A percentile compares a stretch with the other conserved stretches of the same genome.
Evolutionary conservation across 306 rosid species (phyloP).

Genomic region (Dalbergia oliveri): DNA sequence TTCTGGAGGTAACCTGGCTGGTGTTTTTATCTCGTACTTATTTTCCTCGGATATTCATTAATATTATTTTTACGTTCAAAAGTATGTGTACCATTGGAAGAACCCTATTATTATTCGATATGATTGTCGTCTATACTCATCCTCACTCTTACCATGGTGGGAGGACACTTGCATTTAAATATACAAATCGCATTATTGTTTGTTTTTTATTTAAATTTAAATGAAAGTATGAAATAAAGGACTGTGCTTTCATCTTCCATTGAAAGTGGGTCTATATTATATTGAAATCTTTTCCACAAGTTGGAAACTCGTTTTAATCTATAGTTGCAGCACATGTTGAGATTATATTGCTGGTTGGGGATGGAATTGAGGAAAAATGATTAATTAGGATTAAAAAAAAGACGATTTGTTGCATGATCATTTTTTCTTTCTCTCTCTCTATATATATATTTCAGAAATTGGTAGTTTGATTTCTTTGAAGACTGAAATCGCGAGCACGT

Average conservation of each 20-base stretch:
- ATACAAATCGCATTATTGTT: neutral
- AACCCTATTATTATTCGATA: no score
- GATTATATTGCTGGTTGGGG: neutral
- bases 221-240: neutral
- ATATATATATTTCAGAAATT: slow-evolving; percentile 24
- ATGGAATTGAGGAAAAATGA: slow-evolving; percentile 16
- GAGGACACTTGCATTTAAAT: no score
- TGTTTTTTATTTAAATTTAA: neutral
- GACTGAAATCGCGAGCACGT: slow-evolving; percentile 36
- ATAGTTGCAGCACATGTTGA: neutral
- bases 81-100: no score
- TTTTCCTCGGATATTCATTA: no score
- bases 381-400: neutral
- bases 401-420: slow-evolving; percentile 4
- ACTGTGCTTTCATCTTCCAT: neutral
- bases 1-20: neutral
- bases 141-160: no score
- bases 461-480: slow-evolving; percentile 33
- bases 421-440: neutral
- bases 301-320: neutral
- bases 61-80: no score
- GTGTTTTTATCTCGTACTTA: no score
- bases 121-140: no score
- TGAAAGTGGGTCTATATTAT: no score
- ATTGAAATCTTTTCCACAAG: no score